A percentile compares a stretch with the other conserved stretches of the same genome.
These are phyloP conservation scores for Gloeophyllum trabeum DNA, from an alignment of 768 basidiomycete genomes.

Conservation along the genomic window DNA sequence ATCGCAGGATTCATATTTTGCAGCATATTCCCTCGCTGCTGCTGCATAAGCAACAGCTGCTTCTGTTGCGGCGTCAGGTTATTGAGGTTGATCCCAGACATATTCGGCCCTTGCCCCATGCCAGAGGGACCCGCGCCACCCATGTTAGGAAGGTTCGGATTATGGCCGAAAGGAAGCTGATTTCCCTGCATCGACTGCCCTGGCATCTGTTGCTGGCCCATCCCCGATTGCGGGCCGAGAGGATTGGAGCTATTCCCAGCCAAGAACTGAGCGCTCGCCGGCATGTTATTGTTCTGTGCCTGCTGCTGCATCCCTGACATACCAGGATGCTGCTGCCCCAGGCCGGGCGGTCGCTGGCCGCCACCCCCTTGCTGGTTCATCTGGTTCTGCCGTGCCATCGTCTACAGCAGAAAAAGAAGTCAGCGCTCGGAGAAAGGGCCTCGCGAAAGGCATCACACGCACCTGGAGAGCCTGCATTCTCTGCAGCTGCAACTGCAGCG, in stretches of 20 bases:
- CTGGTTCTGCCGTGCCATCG: slow-evolving; percentile 8
- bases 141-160: neutral
- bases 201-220: neutral
- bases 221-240: neutral
- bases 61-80: slow-evolving; percentile 26
- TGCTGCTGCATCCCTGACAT: neutral
- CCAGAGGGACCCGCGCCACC: neutral
- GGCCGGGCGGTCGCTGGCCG: neutral
- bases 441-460: too few species aligned
- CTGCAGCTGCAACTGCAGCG: slow-evolving; percentile 47
- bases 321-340: neutral
- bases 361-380: slow-evolving; percentile 12
- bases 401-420: slow-evolving; percentile 2
- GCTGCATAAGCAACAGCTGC: slow-evolving; percentile 30
- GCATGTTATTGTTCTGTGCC: neutral
- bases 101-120: slow-evolving; percentile 4
- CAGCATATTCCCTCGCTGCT: slow-evolving; percentile 15
- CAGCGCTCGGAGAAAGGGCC: neutral
- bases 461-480: slow-evolving; percentile 45
- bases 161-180: neutral
- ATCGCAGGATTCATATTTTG: neutral
- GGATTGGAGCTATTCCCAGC: neutral
- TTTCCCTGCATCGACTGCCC: too few species aligned
- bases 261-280: neutral
- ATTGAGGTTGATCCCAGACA: slow-evolving; percentile 12